Evolutionary conservation across 768 basidiomycete genomes (phyloP).

Genomic region (Pisolithus marmoratus): DNA sequence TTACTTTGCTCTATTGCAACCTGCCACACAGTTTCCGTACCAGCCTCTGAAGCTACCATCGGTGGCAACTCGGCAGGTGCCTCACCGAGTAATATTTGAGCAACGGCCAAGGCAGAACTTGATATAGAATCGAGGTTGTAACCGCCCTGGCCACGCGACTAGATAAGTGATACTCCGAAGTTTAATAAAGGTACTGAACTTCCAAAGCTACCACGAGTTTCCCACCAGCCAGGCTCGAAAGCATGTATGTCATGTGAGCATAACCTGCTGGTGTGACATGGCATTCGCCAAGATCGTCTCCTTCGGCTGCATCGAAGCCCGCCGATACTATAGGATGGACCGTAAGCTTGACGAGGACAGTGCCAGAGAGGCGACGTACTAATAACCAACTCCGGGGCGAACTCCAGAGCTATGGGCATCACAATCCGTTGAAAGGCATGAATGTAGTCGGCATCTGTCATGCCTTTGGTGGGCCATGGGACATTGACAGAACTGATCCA

Average conservation of each 20-base stretch:
- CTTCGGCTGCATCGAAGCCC: slow-evolving; percentile 94
- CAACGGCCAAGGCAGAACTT: slow-evolving; percentile 80
- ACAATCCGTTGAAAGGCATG: slow-evolving; percentile 94
- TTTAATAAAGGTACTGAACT: slow-evolving; percentile 38
- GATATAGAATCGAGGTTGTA: slow-evolving; percentile 92
- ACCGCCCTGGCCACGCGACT: slow-evolving; percentile 63
- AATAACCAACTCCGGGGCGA: slow-evolving; percentile 92
- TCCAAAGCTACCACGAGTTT: slow-evolving; percentile 91
- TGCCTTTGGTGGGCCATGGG: slow-evolving; percentile 85
- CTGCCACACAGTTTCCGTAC: slow-evolving; percentile 85
- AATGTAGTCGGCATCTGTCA: slow-evolving; percentile 94
- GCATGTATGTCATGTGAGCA: slow-evolving; percentile 98
- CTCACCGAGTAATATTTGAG: slow-evolving; percentile 83
- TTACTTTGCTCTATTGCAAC: slow-evolving; percentile 84
- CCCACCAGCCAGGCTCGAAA: slow-evolving; percentile 81
- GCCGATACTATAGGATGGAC: slow-evolving; percentile 68
- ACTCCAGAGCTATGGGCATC: slow-evolving; percentile 97
- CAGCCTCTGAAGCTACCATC: slow-evolving; percentile 70
- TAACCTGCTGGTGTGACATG: slow-evolving; percentile 88
- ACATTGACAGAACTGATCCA: slow-evolving; percentile 82
- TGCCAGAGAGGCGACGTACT: slow-evolving; percentile 46
- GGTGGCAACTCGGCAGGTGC: slow-evolving; percentile 71
- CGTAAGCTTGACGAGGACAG: neutral
- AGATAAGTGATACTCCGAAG: neutral
- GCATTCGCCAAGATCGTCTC: slow-evolving; percentile 90